Conservation (phyloP, 75 land plant genomes). For the Chamaecyparis obtusa region DNA sequence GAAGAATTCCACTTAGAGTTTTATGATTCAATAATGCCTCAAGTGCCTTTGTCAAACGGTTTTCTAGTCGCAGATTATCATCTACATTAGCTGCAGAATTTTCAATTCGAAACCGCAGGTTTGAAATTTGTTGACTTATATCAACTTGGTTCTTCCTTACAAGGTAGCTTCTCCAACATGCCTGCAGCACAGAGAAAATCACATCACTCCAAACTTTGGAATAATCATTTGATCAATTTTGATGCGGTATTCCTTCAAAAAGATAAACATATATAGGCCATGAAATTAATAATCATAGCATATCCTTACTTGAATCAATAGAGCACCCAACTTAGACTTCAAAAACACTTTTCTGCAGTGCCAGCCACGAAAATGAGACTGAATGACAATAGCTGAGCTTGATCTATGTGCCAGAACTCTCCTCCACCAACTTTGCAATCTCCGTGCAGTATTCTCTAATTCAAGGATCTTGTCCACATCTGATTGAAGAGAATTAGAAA, state of each 20-base stretch:
- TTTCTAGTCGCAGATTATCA: conserved; percentile 56
- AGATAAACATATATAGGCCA: not conserved
- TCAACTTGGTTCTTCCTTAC: conserved; percentile 39
- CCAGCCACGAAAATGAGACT: conserved; percentile 67
- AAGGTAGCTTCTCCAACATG: conserved; percentile 65
- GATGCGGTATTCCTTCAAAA: not conserved
- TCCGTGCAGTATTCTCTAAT: conserved; percentile 24
- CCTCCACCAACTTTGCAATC: conserved; percentile 60
- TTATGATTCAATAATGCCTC: conserved; percentile 58
- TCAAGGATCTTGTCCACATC: not conserved
- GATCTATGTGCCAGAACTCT: conserved; percentile 20
- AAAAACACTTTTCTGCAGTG: conserved; percentile 19
- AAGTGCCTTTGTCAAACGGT: conserved; percentile 71
- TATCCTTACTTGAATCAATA: conserved; percentile 47
- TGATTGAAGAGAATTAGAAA: not conserved
- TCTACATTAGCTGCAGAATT: conserved; percentile 69
- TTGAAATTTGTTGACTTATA: conserved; percentile 38
- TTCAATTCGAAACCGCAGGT: conserved; percentile 60
- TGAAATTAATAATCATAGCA: not conserved
- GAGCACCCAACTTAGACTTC: conserved; percentile 18
- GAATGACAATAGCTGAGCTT: conserved; percentile 46
- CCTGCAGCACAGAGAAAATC: conserved; percentile 25
- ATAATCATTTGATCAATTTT: not conserved
- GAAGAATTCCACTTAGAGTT: conserved; percentile 73
- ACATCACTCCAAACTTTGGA: not conserved